Base-by-base conservation (phyloP, 352 stramenopile genomes). In the Achlya hypogyna region DNA sequence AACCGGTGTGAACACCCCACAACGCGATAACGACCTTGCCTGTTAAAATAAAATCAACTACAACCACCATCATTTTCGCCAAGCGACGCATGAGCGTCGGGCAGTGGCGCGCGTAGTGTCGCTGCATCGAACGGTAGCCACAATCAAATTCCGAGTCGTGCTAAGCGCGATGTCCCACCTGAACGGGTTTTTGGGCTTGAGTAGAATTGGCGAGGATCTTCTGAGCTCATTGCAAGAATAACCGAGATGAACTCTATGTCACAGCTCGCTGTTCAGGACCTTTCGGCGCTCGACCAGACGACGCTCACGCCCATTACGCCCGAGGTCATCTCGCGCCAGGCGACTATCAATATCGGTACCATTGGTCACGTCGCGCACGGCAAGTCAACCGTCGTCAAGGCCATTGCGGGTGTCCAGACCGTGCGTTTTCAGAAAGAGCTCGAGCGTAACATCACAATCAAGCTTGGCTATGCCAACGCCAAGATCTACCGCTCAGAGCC, bases 381-480 rank as follows among this genome's bases (percentile, higher is more conserved):
- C 69, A 99, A 99, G 77, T 97, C 88, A 53, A 99, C 98, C 40
- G 97, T 99, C 53, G 97, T 99, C 40, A 99, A 99, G 79, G 96
- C 97, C 56, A 99, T 99, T 68, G 99, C 95, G 53, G 97, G 98
- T 69, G 97, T 99, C n/a, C 95, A 98, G 80, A 98, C 95, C 5
- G 93, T 98, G 53, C 93, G 93, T 34, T 98, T 98, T 76, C 98
- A 98, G 81, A 99, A 99, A 78, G 97, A 99, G 76, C 78, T 99
- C 70, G 97, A 99, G 78, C 93, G 97, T 74, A 99, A 99, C 86
- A 99, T 99, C 78, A 99, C 98, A 62, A 99, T 99, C 85, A 99
- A 99, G 84, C 84, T 99, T n/a, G 97, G 98, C 62, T 99, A 99
- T 77, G 97, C 98, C 63, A 99, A 99, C 77, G 98, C 97, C 56